phyloP scores from a whole-genome alignment of 2,329 filamentous ascomycete species.

The Parastagonospora nodorum region DNA sequence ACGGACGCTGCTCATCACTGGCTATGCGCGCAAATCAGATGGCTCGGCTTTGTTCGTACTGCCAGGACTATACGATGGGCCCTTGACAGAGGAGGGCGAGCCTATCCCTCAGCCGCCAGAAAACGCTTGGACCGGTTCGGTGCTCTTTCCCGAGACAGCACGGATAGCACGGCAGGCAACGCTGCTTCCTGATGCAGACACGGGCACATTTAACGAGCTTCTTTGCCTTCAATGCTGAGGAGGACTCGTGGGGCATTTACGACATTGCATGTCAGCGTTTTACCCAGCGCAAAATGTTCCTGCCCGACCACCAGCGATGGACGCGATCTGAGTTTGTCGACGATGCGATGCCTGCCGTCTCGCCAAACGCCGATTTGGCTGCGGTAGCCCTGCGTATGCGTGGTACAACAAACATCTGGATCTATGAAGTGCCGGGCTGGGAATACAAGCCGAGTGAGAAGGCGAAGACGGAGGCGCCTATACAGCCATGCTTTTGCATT shows the following conservation, averaged over 20 bases:
- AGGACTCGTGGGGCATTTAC: slow-evolving; percentile 49
- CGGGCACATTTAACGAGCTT: slow-evolving; percentile 48
- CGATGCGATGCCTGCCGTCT: slow-evolving; percentile 48
- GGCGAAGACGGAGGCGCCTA: slow-evolving; percentile 33
- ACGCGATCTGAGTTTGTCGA: slow-evolving; percentile 47
- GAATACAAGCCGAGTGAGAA: slow-evolving; percentile 37
- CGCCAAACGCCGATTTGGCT: slow-evolving; percentile 43
- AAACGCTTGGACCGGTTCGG: slow-evolving; percentile 45
- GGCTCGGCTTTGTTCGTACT: slow-evolving; percentile 46
- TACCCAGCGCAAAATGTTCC: slow-evolving; percentile 45
- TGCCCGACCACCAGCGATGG: slow-evolving; percentile 46
- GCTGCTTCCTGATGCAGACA: slow-evolving; percentile 45
- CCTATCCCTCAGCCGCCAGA: slow-evolving; percentile 44
- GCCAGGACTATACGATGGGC: slow-evolving; percentile 46
- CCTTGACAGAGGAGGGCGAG: slow-evolving; percentile 47
- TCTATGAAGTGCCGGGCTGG: slow-evolving; percentile 46
- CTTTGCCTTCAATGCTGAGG: slow-evolving; percentile 48
- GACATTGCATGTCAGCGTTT: slow-evolving; percentile 46
- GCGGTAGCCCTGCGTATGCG: slow-evolving; percentile 46
- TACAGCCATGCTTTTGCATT: slow-evolving; percentile 46
- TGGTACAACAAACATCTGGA: slow-evolving; percentile 46
- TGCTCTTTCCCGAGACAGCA: slow-evolving; percentile 49
- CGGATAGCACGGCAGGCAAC: slow-evolving; percentile 46
- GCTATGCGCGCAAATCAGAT: slow-evolving; percentile 42
- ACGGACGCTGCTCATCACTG: slow-evolving; percentile 46